Conservation (phyloP, 345 rosid genomes). For the Gossypium ekmanianum region DNA sequence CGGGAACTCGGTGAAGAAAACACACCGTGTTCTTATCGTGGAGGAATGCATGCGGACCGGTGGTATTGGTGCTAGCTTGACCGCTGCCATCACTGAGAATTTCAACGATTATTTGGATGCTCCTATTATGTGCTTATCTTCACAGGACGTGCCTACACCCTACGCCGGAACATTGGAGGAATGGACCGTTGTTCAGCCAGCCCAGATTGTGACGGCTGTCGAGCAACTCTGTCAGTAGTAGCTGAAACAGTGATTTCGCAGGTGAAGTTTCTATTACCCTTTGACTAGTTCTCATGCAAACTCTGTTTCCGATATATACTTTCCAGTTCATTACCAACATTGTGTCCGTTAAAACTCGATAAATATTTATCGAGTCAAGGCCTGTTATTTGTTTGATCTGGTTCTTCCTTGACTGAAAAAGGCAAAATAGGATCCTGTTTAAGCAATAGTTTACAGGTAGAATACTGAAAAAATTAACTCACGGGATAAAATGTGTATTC, state of each 20-base stretch:
- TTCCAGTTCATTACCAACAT: conserved; percentile 15
- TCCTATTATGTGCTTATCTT: conserved; percentile 79
- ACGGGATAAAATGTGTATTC: neutral
- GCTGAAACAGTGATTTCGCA: conserved; percentile 13
- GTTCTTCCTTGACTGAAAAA: conserved; percentile 9
- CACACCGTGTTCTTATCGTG: conserved; percentile 81
- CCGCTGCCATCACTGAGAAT: conserved; percentile 80
- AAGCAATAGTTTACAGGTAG: conserved; percentile 5
- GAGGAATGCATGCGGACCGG: conserved; percentile 98
- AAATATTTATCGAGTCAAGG: conserved; percentile 6
- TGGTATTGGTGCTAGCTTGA: conserved; percentile 91
- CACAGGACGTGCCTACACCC: conserved; percentile 96
- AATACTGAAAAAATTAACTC: neutral
- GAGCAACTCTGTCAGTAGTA: conserved; percentile 82
- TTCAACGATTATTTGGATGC: conserved; percentile 91
- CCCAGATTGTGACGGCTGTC: conserved; percentile 87
- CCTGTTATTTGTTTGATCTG: neutral
- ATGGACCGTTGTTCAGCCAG: conserved; percentile 89
- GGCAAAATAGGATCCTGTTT: neutral
- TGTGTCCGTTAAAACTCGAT: conserved; percentile 17
- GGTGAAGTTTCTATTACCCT: conserved; percentile 13
- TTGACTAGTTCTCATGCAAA: conserved; percentile 7
- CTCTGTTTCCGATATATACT: conserved; percentile 12
- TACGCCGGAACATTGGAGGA: conserved; percentile 87
- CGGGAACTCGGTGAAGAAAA: conserved; percentile 89